Percentiles rank a stretch among this genome's conserved stretches.
Conservation (phyloP, 352 stramenopile species). For the Phytophthora boehmeriae region DNA sequence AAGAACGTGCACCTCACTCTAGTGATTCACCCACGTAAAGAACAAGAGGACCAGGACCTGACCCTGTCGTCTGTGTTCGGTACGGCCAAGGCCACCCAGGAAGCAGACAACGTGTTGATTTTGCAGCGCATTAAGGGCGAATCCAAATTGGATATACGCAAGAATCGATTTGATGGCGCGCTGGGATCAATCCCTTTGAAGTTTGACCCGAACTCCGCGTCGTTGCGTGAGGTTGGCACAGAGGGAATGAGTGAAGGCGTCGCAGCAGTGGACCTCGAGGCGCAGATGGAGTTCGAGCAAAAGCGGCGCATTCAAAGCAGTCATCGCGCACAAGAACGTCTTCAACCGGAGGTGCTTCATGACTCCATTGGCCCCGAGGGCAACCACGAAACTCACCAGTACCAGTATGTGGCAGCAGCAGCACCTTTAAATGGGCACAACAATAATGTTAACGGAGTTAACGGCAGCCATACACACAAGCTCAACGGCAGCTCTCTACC, state of each 20-base stretch:
- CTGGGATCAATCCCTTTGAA: conserved; percentile 87
- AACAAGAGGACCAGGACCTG: conserved; percentile 93
- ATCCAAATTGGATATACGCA: conserved; percentile 97
- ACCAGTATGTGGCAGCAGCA: conserved; percentile 33
- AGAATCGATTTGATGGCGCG: conserved; percentile 95
- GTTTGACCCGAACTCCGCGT: conserved; percentile 81
- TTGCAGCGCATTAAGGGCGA: conserved; percentile 90
- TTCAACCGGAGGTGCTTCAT: conserved; percentile 14
- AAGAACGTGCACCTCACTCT: conserved; percentile 99
- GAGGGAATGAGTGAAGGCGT: conserved; percentile 74
- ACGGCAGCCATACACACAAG: conserved; percentile 19
- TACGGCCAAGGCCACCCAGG: conserved; percentile 98
- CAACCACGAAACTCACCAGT: conserved; percentile 13
- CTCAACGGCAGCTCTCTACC: conserved; percentile 35
- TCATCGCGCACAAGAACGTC: conserved; percentile 18
- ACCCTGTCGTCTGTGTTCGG: conserved; percentile 97
- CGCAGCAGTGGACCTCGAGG: conserved; percentile 72
- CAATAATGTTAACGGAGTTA: conserved; percentile 3
- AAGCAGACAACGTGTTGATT: conserved; percentile 99
- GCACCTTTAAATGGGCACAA: conserved; percentile 16
- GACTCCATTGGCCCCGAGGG: conserved; percentile 5
- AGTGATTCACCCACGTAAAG: conserved; percentile 99
- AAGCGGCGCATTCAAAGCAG: conserved; percentile 50
- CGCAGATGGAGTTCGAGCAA: conserved; percentile 81
- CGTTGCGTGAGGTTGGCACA: conserved; percentile 68